Evolutionary conservation across 306 rosid genomes (phyloP).

Genomic region (Erythrophleum fordii): DNA sequence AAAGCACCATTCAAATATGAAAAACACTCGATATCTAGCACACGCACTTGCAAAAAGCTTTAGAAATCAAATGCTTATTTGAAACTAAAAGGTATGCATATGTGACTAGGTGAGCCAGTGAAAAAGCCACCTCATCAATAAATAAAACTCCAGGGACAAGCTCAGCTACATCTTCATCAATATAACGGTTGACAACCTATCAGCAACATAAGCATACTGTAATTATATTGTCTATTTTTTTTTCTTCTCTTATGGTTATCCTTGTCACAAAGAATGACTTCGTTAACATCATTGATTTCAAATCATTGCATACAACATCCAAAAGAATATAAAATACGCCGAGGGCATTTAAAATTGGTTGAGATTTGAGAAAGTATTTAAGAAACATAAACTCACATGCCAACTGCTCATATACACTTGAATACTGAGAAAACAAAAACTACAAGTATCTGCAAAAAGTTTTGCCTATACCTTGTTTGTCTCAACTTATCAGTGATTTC

Average conservation of each 20-base stretch:
- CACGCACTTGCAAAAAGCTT: slow-evolving; percentile 70
- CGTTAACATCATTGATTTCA: slow-evolving; percentile 15
- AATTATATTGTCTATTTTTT: neutral
- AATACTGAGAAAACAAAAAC: slow-evolving; percentile 14
- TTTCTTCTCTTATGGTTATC: neutral
- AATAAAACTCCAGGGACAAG: slow-evolving; percentile 99
- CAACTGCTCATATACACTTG: neutral
- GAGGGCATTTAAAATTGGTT: slow-evolving; percentile 5
- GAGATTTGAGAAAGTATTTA: slow-evolving; percentile 4
- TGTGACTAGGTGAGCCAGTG: slow-evolving; percentile 12
- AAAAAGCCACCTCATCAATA: slow-evolving; percentile 65
- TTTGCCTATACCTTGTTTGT: slow-evolving; percentile 70
- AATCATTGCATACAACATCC: slow-evolving; percentile 6
- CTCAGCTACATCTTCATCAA: slow-evolving; percentile 97
- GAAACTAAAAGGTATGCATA: slow-evolving; percentile 14
- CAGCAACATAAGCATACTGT: slow-evolving; percentile 41
- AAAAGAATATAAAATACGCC: neutral
- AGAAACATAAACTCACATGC: neutral
- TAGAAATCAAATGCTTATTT: neutral
- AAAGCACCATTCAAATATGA: slow-evolving; percentile 94
- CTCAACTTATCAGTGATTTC: slow-evolving; percentile 93
- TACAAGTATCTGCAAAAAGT: slow-evolving; percentile 2
- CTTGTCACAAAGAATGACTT: neutral
- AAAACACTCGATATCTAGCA: slow-evolving; percentile 98
- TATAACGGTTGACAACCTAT: slow-evolving; percentile 93